Evolutionary conservation across 2,329 filamentous ascomycete species (phyloP), one percentile per base, ranked within the genome.

Genomic region (Pyrenophora seminiperda): DNA sequence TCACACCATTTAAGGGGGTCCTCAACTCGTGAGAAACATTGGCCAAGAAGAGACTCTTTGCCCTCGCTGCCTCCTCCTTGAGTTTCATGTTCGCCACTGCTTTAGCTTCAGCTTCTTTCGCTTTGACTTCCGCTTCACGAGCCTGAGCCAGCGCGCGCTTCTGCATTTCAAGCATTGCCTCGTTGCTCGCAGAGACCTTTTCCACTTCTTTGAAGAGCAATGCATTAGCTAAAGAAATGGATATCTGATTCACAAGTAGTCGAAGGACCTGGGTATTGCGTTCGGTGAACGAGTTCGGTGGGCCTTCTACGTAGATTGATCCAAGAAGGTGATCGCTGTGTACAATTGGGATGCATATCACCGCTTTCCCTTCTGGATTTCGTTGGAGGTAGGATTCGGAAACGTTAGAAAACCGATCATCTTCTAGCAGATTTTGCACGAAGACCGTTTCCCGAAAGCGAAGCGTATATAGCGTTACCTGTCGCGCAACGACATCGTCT

Each of bases 41-140:
- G 4, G 79, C 79, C 3, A 82, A 65, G 68, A 93, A 93, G 49
- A 92, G 90, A 2, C 86, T 88, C 70, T 93, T 93, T 31, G 89
- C 89, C 72, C 89, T 90, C 17, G 89, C 88, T 9, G 89, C 89
- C 70, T 93, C 89, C 67, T 93, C 89, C 13, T 90, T 90, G 31
- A 92, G 80, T 72, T 89, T 87, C 68, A 92, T 88, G 68, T 90
- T 91, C 53, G 86, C 83, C 66, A 89, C 85, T 6, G 89, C 89
- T 66, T 90, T 84, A 0, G 87, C 84, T 68, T 92, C 88, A 1
- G 89, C 89, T 43, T 83, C 77, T 70, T 90, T 91, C 7, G 89
- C 89, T 70, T 91, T 91, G 53, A 81, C 81, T 70, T 92, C 88
- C 0, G 89, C 86, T 53, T 86, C 83, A 47, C 86, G 80, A 10